Base-by-base conservation (phyloP, 345 rosid species). In the Camelina laxa region DNA sequence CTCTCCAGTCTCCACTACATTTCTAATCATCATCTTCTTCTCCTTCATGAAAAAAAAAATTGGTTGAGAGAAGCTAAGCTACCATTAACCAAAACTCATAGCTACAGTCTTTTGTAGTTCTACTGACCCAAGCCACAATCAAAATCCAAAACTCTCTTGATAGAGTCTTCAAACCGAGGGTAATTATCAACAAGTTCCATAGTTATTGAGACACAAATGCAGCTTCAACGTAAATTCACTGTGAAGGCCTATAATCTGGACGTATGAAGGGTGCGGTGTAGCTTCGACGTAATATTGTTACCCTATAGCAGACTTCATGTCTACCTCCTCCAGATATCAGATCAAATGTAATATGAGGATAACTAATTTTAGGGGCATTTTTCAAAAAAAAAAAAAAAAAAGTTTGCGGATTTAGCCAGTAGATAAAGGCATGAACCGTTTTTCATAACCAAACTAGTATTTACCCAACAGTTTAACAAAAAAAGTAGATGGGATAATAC, bases 61-160 rank as follows among this genome's bases (percentile, higher is more conserved):
- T 57, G 19, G 19, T 15, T 8, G 39, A 56, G 20, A 57, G 61
- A 57, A 57, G 61, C 41, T 24, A 57, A 57, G 61, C 41, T 24
- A 55, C 36, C 36, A 27, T 22, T 16, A 14, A 14, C 13, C 36
- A 12, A 55, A 24, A 55, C 36, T 55, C 60, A 9, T 27, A 27
- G 36, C 60, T 54, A 54, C 17, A 53, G 35, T 24, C 17, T 54
- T 54, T 54, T 13, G 58, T 53, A 54, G 13, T 54, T 54, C 59
- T 54, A 11, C 36, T 24, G n/a, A 13, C 17, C n/a, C 17, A 14
- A 54, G 35, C 16, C 17, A 44, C 49, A 17, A 4, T 8, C 53
- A 51, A 50, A 50, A 50, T 20, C 27, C 13, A 20, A 7, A 48
- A 7, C 53, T 12, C 11, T 17, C 21, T 17, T 48, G 15, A 51